Conservation (phyloP, 495 filamentous ascomycete genomes). For the Articulospora tetracladia region DNA sequence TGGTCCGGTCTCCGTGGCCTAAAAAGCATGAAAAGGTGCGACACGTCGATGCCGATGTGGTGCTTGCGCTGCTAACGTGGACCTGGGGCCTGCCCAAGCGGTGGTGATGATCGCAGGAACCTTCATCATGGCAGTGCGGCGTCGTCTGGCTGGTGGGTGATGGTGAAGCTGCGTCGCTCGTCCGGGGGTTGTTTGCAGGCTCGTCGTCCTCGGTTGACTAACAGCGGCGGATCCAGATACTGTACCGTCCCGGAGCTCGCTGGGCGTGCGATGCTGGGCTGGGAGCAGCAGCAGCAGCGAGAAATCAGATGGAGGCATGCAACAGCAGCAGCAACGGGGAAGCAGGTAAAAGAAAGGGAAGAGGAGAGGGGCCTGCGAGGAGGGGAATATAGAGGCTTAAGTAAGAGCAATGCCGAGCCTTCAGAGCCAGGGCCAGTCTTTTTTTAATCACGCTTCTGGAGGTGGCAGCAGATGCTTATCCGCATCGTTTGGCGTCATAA, state of each 20-base stretch:
- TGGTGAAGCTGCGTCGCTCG: neutral
- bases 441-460: constrained; percentile 23
- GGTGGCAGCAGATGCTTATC: constrained; percentile 19
- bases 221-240: neutral
- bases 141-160: neutral
- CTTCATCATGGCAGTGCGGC: neutral
- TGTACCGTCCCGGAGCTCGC: neutral
- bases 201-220: neutral
- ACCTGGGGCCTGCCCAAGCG: neutral
- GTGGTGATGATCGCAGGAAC: neutral
- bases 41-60: neutral
- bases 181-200: neutral
- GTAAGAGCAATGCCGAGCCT: constrained; percentile 20
- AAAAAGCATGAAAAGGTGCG: neutral
- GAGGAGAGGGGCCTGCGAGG: neutral
- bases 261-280: neutral
- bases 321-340: neutral
- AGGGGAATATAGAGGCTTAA: constrained; percentile 9
- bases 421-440: constrained; percentile 20
- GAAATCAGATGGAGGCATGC: neutral
- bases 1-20: constrained; percentile 1
- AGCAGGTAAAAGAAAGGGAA: neutral
- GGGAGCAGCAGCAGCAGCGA: neutral
- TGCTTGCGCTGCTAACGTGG: neutral
- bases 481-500: constrained; percentile 20